phyloP scores from a whole-genome alignment of 208 protist genomes.

The Tritrichomonas musculus region DNA sequence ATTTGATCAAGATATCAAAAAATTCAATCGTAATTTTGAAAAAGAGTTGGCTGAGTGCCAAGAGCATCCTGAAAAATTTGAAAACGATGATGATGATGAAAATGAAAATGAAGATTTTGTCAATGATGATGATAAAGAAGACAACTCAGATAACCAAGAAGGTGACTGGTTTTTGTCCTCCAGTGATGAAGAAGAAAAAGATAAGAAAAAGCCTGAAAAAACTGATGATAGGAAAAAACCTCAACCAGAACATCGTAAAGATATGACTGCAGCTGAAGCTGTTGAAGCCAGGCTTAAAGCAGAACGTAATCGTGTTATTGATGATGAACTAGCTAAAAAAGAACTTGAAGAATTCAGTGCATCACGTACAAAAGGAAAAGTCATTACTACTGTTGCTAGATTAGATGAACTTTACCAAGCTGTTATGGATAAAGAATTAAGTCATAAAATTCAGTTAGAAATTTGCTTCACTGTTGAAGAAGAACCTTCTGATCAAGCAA shows the following conservation, averaged over 20 bases:
- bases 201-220: not conserved
- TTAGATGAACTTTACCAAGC: not conserved
- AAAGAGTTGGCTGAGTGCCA: not conserved
- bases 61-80: not conserved
- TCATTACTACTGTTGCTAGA: not conserved
- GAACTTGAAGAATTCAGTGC: not conserved
- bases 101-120: not conserved
- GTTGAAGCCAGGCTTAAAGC: not conserved
- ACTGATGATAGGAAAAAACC: not conserved
- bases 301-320: not conserved
- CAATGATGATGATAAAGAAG: not conserved
- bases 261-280: not conserved
- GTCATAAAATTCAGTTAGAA: not conserved
- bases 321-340: not conserved
- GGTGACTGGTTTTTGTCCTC: not conserved
- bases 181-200: not conserved
- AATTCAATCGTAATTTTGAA: not conserved
- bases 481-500: not conserved
- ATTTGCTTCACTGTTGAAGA: not conserved
- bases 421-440: not conserved
- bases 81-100: not conserved
- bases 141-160: not conserved
- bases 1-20: not conserved
- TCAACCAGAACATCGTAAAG: not conserved
- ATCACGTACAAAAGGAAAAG: not conserved